Base-by-base conservation (phyloP, 2,329 filamentous ascomycete species). In the Trichocomaceae sp. region DNA sequence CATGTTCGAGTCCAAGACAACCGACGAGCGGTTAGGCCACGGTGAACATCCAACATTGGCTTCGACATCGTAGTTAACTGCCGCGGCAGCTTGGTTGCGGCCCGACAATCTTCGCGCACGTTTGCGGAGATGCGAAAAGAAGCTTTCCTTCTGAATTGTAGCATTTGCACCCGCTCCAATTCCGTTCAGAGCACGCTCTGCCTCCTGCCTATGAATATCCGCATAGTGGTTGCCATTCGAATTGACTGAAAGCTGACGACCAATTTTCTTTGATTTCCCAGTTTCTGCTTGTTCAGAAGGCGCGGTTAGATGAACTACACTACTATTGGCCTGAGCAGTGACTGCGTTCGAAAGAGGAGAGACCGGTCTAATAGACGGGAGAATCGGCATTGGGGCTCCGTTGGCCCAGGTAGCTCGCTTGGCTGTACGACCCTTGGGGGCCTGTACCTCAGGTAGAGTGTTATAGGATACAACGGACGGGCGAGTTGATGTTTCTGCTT, bases 81-180 rank as follows among this genome's bases (percentile, higher is more conserved):
- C 88, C 56, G 89, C 86, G 17, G 90, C 88, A 13, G 84, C 85
- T 68, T 92, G 88, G 66, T 96, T 90, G 55, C 92, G 85, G 47
- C 93, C 93, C 23, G 93, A 99, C 58, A 99, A 85, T 62, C 93
- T 83, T 62, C 93, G 83, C 26, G 95, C 93, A 50, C 92, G 86
- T 73, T 99, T 99, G 55, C 93, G 83, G 7, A 99, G 80, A 69
- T 99, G 93, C 0, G 93, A 97, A 74, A 99, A 99, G 77, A 99
- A 99, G 71, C 93, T 90, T 71, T 99, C 93, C 67, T 95, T 95
- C 45, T 90, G 88, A 17, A 82, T 88, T 63, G 81, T 85, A 3
- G 90, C 89, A 5, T 90, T 93, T 15, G 82, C 84, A 22, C 91
- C 77, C 20, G 85, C 87, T 33, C 80, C 82, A 64, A 86, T 85